Percentiles rank a stretch among this genome's conserved stretches.
phyloP scores from a whole-genome alignment of 345 rosid species.

The Syzygium aqueum region DNA sequence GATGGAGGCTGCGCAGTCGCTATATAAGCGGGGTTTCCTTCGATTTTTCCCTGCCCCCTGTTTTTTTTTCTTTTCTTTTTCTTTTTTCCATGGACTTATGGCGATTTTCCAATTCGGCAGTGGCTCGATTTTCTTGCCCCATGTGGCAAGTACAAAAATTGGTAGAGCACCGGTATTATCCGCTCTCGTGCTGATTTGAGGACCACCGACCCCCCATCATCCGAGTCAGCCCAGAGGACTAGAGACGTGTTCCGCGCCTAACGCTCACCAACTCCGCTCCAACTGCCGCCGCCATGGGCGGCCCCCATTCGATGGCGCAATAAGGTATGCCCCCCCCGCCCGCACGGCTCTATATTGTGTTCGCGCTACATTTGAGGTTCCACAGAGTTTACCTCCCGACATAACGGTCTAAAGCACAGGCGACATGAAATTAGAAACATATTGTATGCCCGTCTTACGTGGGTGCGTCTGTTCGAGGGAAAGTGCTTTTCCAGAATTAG shows the following conservation, averaged over 20 bases:
- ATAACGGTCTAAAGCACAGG: neutral
- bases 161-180: neutral
- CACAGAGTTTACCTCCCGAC: neutral
- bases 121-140: neutral
- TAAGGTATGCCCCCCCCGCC: neutral
- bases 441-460: neutral
- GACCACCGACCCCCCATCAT: neutral
- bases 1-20: neutral
- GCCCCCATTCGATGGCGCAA: neutral
- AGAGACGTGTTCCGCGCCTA: neutral
- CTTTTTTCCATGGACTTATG: neutral
- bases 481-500: too few relatives aligned
- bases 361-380: neutral
- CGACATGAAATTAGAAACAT: neutral
- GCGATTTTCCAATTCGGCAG: neutral
- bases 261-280: neutral
- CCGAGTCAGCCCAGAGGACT: neutral
- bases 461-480: too few relatives aligned
- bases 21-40: neutral
- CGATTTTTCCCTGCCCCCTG: neutral
- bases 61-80: neutral
- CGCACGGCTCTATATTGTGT: rapidly evolving
- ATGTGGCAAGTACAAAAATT: neutral
- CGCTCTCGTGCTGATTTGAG: neutral
- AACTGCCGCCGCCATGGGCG: neutral